A percentile compares a stretch with the other conserved stretches of the same genome.
These are phyloP conservation scores for Aspergillus nanangensis DNA, from an alignment of 495 filamentous ascomycete species.

Conservation along the genomic window DNA sequence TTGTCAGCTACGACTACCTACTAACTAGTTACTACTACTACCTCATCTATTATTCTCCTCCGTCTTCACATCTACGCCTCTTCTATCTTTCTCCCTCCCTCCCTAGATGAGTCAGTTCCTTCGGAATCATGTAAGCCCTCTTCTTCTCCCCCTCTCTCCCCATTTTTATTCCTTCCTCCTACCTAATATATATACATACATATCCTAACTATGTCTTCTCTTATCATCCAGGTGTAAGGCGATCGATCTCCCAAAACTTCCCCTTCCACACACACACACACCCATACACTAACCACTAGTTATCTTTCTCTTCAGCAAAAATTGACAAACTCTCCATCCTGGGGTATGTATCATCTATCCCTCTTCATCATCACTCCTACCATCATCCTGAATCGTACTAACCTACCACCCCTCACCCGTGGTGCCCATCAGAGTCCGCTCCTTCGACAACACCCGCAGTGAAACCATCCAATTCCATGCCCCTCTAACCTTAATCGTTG, in stretches of 20 bases:
- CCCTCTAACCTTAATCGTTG: constrained; percentile 92
- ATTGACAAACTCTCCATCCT: constrained; percentile 86
- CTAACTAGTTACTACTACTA: neutral
- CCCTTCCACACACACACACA: too few species aligned
- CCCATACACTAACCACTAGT: constrained; percentile 8
- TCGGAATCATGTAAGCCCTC: neutral
- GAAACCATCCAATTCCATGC: constrained; percentile 88
- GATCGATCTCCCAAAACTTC: too few species aligned
- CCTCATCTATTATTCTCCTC: neutral
- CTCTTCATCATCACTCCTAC: neutral
- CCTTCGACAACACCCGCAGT: constrained; percentile 72
- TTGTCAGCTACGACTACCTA: neutral
- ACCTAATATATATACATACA: too few species aligned
- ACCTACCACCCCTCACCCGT: constrained; percentile 1
- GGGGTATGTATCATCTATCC: constrained; percentile 47
- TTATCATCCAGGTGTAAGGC: constrained; percentile 21
- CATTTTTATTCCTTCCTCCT: too few species aligned
- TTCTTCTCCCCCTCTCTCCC: neutral
- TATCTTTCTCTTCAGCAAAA: constrained; percentile 51
- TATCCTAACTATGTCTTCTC: too few species aligned
- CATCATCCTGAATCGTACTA: neutral
- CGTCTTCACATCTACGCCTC: too few species aligned
- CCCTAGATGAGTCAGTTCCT: neutral
- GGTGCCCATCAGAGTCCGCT: constrained; percentile 62
- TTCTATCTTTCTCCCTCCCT: neutral